Evolutionary conservation across 2,329 filamentous ascomycete genomes (phyloP).

Genomic region (Alternaria sp.): DNA sequence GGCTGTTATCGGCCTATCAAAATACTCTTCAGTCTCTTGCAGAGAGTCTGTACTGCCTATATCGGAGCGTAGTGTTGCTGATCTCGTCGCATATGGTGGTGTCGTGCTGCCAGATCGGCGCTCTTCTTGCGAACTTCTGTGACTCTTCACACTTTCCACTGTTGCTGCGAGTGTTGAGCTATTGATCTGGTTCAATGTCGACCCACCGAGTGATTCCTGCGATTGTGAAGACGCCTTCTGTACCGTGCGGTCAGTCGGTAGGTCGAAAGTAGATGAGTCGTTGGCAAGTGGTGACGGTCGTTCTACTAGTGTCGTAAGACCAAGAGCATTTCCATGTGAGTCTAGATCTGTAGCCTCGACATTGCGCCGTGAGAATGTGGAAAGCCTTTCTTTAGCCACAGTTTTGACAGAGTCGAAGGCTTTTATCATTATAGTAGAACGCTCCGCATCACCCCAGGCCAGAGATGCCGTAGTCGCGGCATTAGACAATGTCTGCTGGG

Average conservation of each 20-base stretch:
- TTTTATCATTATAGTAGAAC: not conserved
- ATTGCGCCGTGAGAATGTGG: no score
- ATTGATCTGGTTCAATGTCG: not conserved
- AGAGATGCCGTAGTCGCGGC: not conserved
- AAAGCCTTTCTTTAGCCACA: not conserved
- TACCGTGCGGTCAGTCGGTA: not conserved
- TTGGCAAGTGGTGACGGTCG: not conserved
- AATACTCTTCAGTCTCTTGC: not conserved
- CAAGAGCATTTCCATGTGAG: not conserved
- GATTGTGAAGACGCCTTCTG: not conserved
- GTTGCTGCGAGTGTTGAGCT: not conserved
- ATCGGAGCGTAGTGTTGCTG: rapidly evolving
- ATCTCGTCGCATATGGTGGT: not conserved
- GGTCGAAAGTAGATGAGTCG: not conserved
- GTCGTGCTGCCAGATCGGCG: not conserved
- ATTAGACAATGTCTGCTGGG: not conserved
- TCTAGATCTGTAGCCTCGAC: no score
- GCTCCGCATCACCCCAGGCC: not conserved
- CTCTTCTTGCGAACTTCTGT: not conserved
- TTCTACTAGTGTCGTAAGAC: not conserved
- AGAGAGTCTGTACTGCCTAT: not conserved
- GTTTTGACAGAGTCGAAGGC: not conserved
- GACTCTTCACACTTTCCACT: not conserved
- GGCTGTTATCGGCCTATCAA: not conserved
- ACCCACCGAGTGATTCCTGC: not conserved